phyloP scores from a whole-genome alignment of 495 filamentous ascomycete species.

The Aspergillus wentii region DNA sequence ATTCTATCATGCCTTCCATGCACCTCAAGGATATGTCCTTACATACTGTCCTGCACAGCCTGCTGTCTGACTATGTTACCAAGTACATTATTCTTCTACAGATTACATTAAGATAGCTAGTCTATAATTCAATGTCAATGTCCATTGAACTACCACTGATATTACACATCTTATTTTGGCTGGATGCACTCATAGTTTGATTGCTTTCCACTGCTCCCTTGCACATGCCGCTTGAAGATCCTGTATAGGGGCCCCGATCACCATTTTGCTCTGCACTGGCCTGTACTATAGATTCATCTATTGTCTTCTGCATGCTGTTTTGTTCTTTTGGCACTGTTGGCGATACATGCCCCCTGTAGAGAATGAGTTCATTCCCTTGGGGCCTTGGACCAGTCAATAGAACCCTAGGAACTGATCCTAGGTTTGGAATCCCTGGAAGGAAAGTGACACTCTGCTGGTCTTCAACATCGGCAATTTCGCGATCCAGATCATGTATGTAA shows the following conservation, averaged over 20 bases:
- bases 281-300: conserved; percentile 74
- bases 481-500: conserved; percentile 87
- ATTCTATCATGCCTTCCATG: background rate
- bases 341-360: conserved; percentile 74
- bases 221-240: background rate
- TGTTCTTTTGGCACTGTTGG: conserved; percentile 66
- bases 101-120: background rate
- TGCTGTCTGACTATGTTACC: no score
- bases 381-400: conserved; percentile 48
- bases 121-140: conserved; percentile 3
- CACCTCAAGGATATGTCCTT: background rate
- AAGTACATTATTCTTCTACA: background rate
- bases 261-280: conserved; percentile 22
- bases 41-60: no score
- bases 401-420: conserved; percentile 66
- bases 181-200: background rate
- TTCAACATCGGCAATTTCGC: conserved; percentile 68
- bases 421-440: conserved; percentile 76
- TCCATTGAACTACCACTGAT: conserved; percentile 6
- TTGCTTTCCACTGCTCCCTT: background rate
- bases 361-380: conserved; percentile 60
- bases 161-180: background rate
- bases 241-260: background rate
- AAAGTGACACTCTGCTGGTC: conserved; percentile 59
- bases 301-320: conserved; percentile 79